Conservation (phyloP, 495 filamentous ascomycete species). For the Evernia prunastri region DNA sequence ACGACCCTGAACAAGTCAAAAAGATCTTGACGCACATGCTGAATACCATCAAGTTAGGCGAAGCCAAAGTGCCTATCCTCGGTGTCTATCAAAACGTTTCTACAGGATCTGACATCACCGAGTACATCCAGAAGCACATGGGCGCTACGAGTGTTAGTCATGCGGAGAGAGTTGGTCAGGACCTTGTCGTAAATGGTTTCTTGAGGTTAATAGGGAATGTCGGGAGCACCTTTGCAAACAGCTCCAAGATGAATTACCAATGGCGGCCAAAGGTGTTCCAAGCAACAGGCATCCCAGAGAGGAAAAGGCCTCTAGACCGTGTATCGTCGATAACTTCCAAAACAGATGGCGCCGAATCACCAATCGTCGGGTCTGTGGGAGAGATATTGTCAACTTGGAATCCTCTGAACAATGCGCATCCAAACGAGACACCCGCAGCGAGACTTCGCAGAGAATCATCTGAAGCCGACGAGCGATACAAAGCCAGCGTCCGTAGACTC, state of each 20-base stretch:
- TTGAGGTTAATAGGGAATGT: conserved; percentile 88
- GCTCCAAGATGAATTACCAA: conserved; percentile 93
- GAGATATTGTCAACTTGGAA: conserved; percentile 91
- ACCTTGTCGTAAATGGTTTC: conserved; percentile 80
- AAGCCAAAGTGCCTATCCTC: conserved; percentile 90
- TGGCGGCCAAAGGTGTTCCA: conserved; percentile 92
- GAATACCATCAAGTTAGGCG: conserved; percentile 74
- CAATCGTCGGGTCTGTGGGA: conserved; percentile 66
- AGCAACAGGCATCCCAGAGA: conserved; percentile 77
- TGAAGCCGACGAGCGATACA: conserved; percentile 92
- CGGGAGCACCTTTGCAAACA: conserved; percentile 93
- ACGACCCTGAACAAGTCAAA: conserved; percentile 78
- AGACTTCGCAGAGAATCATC: conserved; percentile 80
- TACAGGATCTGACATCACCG: conserved; percentile 83
- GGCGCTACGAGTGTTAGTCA: conserved; percentile 75
- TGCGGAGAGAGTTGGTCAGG: conserved; percentile 88
- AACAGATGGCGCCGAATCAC: conserved; percentile 57
- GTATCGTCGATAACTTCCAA: conserved; percentile 59
- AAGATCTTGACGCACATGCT: conserved; percentile 84
- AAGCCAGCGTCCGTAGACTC: conserved; percentile 71
- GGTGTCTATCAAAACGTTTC: conserved; percentile 92
- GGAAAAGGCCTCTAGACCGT: conserved; percentile 64
- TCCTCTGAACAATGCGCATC: conserved; percentile 77
- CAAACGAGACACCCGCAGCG: conserved; percentile 84
- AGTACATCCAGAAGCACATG: conserved; percentile 88